Evolutionary conservation across 306 rosid genomes (phyloP).

Genomic region (Malus asiatica): DNA sequence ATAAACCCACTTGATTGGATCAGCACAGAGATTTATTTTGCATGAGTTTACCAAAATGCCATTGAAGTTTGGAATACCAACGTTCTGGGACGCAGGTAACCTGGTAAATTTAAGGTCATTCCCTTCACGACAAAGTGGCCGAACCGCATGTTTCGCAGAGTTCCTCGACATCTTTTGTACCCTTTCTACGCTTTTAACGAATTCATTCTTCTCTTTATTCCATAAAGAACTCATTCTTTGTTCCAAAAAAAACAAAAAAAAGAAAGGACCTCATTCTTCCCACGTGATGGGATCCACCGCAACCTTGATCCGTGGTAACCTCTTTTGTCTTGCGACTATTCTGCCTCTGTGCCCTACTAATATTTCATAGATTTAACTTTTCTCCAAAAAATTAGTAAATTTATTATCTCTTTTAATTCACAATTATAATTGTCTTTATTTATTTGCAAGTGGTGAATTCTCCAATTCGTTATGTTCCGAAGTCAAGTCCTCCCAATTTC

Average conservation of each 20-base stretch:
- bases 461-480: no score
- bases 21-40: not conserved
- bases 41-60: not conserved
- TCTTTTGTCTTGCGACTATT: not conserved
- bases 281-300: constrained; percentile 8
- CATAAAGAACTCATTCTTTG: no score
- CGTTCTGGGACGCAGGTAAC: not conserved
- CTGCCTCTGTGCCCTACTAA: not conserved
- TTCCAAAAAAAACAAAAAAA: no score
- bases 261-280: not conserved
- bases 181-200: constrained; percentile 1
- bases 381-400: not conserved
- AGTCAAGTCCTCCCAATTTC: no score
- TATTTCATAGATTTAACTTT: not conserved
- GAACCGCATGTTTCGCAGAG: constrained; percentile 35
- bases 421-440: no score
- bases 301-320: not conserved
- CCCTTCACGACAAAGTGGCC: not conserved
- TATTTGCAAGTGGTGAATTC: no score
- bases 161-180: not conserved
- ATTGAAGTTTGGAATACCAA: not conserved
- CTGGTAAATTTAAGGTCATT: not conserved
- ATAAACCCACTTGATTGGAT: not conserved
- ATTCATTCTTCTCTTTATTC: not conserved
- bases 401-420: no score